Evolutionary conservation across 1,284 basidiomycete genomes (phyloP).

Genomic region (Xanthoconium separans): DNA sequence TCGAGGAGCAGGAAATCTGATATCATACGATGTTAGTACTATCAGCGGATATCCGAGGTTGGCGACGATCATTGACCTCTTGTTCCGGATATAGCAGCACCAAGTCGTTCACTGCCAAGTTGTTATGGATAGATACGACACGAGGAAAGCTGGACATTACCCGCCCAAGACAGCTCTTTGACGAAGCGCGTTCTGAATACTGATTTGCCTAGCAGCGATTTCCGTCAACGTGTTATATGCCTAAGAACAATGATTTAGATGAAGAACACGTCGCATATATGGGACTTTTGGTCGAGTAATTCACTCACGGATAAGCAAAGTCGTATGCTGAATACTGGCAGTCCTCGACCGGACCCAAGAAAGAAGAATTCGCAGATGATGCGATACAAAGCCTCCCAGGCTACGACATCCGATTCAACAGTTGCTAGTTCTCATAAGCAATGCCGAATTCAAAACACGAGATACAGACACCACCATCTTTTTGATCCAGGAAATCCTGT

Average conservation of each 20-base stretch:
- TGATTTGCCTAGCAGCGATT: slow-evolving; percentile 23
- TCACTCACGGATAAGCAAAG: slow-evolving; percentile 27
- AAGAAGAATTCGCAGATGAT: slow-evolving; percentile 35
- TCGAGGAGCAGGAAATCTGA: slow-evolving; percentile 59
- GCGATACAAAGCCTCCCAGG: slow-evolving; percentile 28
- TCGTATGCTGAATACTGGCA: slow-evolving; percentile 12
- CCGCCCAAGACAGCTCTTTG: slow-evolving; percentile 36
- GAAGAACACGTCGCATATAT: slow-evolving; percentile 31
- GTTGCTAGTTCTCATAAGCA: slow-evolving; percentile 12
- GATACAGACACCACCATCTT: slow-evolving; percentile 15
- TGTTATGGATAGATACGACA: slow-evolving; percentile 1
- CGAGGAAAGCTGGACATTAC: slow-evolving; percentile 22
- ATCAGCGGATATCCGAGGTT: background rate
- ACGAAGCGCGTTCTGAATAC: slow-evolving; percentile 35
- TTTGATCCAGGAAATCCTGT: slow-evolving; percentile 33
- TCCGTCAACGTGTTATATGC: slow-evolving; percentile 38
- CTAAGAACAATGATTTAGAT: slow-evolving; percentile 21
- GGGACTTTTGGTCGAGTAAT: slow-evolving; percentile 10
- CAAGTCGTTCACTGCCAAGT: slow-evolving; percentile 33
- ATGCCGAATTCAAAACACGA: background rate
- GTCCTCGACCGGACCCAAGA: slow-evolving; percentile 12
- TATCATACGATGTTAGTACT: slow-evolving; percentile 3
- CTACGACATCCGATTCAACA: slow-evolving; percentile 9
- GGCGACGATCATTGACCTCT: slow-evolving; percentile 25
- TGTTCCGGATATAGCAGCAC: slow-evolving; percentile 32